Evolutionary conservation across 305 asterid species (phyloP), one percentile per base, ranked within the genome.

Genomic region (Rubia occidens): DNA sequence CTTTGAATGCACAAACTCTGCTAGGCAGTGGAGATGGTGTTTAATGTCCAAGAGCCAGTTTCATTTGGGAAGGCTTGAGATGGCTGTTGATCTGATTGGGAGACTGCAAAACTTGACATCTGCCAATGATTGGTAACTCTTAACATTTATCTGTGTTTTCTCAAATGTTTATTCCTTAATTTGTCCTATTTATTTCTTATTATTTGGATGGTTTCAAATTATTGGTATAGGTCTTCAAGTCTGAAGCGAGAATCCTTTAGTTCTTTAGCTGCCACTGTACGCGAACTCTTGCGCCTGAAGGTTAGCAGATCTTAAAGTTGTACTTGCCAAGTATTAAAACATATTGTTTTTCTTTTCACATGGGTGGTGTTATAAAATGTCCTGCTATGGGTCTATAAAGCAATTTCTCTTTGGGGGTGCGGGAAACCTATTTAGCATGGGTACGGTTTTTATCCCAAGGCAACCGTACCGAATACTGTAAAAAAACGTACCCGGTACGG

Each of bases 71-170:
- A 86, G 74, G 83, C 91, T 93, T 72, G 97, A 90, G 60, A 64
- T 75, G 78, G 95, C 97, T 76, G 97, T 91, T 85, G 90, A 83
- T 72, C 79, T 89, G 80, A 86, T 91, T 77, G 96, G 83, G 75
- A 83, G 84, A 72, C 91, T 71, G 78, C 91, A 86, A 80, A 79
- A 85, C 53, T 44, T 67, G 62, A 54, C 66, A 66, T 73, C 82
- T 49, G 43, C 24, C 67, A 77, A 63, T 71, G 73, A 84, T 72
- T 75, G 83, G 97, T 87, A 84, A 81, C 76, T 71, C 70, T 76
- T 4, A 43, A 55, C 40, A 60, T 66, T 43, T 44, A 69, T 64
- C 68, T 64, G 55, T 32, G 60, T 35, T 56, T 56, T 72, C 76
- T 18, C 35, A 1, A 26, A 29, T 9, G 26, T 75, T 15, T 47